Evolutionary conservation across 2,329 filamentous ascomycete species (phyloP).

Genomic region (Gaeumannomyces sp.): DNA sequence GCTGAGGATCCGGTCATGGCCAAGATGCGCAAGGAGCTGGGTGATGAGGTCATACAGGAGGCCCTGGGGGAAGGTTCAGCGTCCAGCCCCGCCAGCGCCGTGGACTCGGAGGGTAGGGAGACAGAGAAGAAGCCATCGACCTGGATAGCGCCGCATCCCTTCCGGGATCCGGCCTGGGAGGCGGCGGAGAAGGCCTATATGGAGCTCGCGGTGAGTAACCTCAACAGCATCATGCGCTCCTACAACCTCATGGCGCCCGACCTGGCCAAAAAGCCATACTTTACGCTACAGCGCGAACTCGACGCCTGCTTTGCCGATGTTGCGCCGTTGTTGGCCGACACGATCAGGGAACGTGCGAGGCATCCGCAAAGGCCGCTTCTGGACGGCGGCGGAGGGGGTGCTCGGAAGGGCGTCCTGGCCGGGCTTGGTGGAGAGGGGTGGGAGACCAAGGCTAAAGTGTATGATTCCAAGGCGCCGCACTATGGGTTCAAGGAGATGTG

Average conservation of each 20-base stretch:
- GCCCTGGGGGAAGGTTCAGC: conserved; percentile 12
- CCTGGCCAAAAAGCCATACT: conserved; percentile 89
- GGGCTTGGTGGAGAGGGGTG: conserved; percentile 46
- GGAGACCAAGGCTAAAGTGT: conserved; percentile 53
- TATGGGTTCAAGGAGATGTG: conserved; percentile 90
- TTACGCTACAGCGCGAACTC: conserved; percentile 75
- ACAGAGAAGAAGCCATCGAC: neutral
- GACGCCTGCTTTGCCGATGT: conserved; percentile 78
- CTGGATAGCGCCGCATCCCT: conserved; percentile 40
- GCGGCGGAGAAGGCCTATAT: conserved; percentile 68
- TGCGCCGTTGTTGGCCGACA: conserved; percentile 65
- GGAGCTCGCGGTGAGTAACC: conserved; percentile 64
- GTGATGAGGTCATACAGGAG: conserved; percentile 7
- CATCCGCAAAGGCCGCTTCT: conserved; percentile 31
- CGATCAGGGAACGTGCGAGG: conserved; percentile 64
- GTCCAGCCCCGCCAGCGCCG: conserved; percentile 1
- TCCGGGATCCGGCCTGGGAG: conserved; percentile 76
- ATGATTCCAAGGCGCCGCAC: conserved; percentile 66
- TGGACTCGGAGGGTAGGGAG: neutral
- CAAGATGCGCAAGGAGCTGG: conserved; percentile 33
- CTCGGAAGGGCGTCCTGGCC: conserved; percentile 52
- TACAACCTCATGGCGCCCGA: conserved; percentile 96
- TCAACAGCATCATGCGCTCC: conserved; percentile 74
- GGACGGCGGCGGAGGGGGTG: conserved; percentile 32
- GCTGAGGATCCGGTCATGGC: conserved; percentile 45